Percentiles rank a stretch among this genome's conserved stretches.
Conservation (phyloP, 2,329 filamentous ascomycete genomes). For the Hypoxylon rubiginosum region DNA sequence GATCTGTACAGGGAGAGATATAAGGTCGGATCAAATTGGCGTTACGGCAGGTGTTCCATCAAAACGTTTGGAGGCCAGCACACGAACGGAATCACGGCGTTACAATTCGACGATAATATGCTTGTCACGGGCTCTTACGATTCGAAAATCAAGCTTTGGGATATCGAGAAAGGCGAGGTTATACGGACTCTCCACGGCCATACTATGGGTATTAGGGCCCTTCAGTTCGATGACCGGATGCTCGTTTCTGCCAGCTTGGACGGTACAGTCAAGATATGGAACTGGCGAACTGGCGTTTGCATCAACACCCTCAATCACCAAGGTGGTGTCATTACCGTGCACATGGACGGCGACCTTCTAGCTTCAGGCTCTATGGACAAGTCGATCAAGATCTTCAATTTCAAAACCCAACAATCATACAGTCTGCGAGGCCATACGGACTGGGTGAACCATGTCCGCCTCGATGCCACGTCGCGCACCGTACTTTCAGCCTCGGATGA, state of each 20-base stretch:
- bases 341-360: slow-evolving; percentile 87
- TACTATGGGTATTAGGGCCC: slow-evolving; percentile 82
- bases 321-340: slow-evolving; percentile 86
- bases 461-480: slow-evolving; percentile 85
- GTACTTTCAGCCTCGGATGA: slow-evolving; percentile 96
- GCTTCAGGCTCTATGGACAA: slow-evolving; percentile 92
- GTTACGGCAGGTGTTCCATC: slow-evolving; percentile 88
- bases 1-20: slow-evolving; percentile 96
- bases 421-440: slow-evolving; percentile 86
- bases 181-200: slow-evolving; percentile 89
- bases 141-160: slow-evolving; percentile 94
- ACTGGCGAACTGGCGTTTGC: slow-evolving; percentile 92
- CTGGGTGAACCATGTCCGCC: slow-evolving; percentile 96
- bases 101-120: slow-evolving; percentile 85
- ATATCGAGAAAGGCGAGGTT: slow-evolving; percentile 88
- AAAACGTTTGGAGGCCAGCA: slow-evolving; percentile 85
- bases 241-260: slow-evolving; percentile 93
- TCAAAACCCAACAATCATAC: slow-evolving; percentile 84
- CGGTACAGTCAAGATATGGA: slow-evolving; percentile 91
- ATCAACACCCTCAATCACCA: slow-evolving; percentile 85
- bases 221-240: slow-evolving; percentile 94
- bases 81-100: slow-evolving; percentile 82
- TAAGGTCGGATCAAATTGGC: slow-evolving; percentile 98
- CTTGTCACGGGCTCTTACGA: slow-evolving; percentile 97
- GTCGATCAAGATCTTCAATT: slow-evolving; percentile 93